Base-by-base conservation (phyloP, 768 basidiomycete species). In the Rhodosporidiobolus odoratus region DNA sequence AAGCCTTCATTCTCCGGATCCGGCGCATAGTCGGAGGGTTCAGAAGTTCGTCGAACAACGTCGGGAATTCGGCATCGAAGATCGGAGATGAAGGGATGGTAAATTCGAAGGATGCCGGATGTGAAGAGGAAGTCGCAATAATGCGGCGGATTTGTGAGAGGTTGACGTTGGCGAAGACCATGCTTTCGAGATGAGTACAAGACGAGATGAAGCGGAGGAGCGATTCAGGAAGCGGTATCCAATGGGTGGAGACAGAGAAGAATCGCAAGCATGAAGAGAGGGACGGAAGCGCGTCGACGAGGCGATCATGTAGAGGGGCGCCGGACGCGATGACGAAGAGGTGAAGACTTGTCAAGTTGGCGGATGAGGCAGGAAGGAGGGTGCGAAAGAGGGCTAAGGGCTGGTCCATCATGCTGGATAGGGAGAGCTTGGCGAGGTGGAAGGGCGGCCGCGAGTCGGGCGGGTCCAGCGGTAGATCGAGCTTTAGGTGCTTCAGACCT, bases 391-490 rank as follows among this genome's bases (percentile, higher is more conserved):
- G 57, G 23, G n/a, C 15, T 23, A 35, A 16, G 0, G 64, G 45
- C 30, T 65, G 64, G 60, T 62, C 59, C 47, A 62, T 61, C 59
- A 71, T 63, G 2, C 37, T 53, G 30, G 50, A 65, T n/a, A 66
- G 40, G 4, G 69, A 57, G 19, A 71, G 64, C 15, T 38, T 23
- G 8, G 34, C 12, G 30, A 66, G 53, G 0, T 53, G 53, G 37
- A 71, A n/a, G n/a, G n/a, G 19, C 0, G 69, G 60, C 2, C 65
- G 13, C 0, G 21, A 3, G 0, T 15, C 4, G 10, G 27, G 57
- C 4, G 0, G 69, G 57, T 71, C 69, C 35, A 71, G 54, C 3
- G 64, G 69, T 12, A 71, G 23, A 17, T 62, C 54, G 53, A 71
- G 69, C 34, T 52, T 40, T 10, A 70, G 63, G 45, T 61, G 40